Evolutionary conservation across 352 stramenopile genomes (phyloP), one percentile per base, ranked within the genome.

Genomic region (Pythium apleroticum): DNA sequence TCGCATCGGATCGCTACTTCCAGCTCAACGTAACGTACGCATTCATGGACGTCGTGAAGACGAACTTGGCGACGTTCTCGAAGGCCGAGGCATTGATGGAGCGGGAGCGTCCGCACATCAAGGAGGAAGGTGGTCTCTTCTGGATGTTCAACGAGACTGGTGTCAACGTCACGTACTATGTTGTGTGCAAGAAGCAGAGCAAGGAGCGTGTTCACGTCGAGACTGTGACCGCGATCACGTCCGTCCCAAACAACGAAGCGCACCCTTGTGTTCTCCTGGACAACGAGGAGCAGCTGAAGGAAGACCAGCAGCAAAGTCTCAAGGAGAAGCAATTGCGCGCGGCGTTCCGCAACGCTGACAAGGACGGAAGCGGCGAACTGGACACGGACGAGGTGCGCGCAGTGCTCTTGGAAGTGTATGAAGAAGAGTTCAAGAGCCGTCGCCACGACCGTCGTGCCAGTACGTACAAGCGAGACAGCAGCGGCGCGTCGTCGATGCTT

Each of bases 241-340:
- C 74, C 3, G 85, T 96, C 1, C 75, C 80, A 9, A 57, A 72
- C 1, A 70, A 69, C 28, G 75, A 81, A 57, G 68, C 83, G 2
- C 78, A 88, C 41, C 70, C 84, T 15, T 96, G 88, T 37, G 63
- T 78, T 52, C 68, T 96, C 14, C 50, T 92, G 48, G 72, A 88
- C 52, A 75, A 76, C 45, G 74, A 80, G n/a, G 81, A 92, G 52
- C 82, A 93, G 46, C n/a, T 82, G 31, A 69, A 82, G 52, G 80
- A 84, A 17, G 89, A 79, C 39, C 81, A 93, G 41, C 75, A 91
- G 45, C 84, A 96, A 58, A 90, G 72, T 54, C 48, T 94, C 49
- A 95, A 95, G 61, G 86, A 96, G 55, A 96, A 96, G 54, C 83
- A 96, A 28, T 67, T 96, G 50, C 81, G 88, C 1, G 73, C 85